These are phyloP conservation scores for Tricholoma saponaceum DNA, from an alignment of 768 basidiomycete genomes.

Conservation along the genomic window DNA sequence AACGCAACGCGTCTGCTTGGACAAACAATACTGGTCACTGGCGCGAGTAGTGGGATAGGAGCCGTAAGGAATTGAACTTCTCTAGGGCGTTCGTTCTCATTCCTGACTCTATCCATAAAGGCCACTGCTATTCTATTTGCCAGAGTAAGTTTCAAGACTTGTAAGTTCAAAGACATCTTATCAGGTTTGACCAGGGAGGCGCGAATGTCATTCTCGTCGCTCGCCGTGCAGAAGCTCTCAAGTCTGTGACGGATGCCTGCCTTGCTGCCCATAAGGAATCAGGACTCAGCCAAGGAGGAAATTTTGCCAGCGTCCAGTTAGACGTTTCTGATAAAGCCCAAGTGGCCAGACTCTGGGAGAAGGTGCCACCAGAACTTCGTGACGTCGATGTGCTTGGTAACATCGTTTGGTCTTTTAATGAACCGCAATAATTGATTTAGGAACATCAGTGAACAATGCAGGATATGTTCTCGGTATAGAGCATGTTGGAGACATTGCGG, in stretches of 20 bases:
- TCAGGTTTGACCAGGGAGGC: slow-evolving; percentile 52
- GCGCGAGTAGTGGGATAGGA: slow-evolving; percentile 88
- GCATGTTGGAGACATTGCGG: slow-evolving; percentile 75
- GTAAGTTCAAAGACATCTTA: not conserved
- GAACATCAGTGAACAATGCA: slow-evolving; percentile 53
- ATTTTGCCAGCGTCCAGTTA: slow-evolving; percentile 64
- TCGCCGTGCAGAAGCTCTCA: slow-evolving; percentile 69
- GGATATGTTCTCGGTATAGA: slow-evolving; percentile 90
- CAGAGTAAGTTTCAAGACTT: slow-evolving; percentile 45
- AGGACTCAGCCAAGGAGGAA: slow-evolving; percentile 72
- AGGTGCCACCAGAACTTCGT: slow-evolving; percentile 65
- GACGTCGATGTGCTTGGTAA: slow-evolving; percentile 81
- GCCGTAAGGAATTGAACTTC: slow-evolving; percentile 50
- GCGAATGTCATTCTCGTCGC: slow-evolving; percentile 86
- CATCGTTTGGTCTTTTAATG: slow-evolving; percentile 12
- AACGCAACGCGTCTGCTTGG: slow-evolving; percentile 74
- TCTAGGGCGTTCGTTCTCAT: not conserved
- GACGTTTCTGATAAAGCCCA: slow-evolving; percentile 80
- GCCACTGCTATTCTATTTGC: slow-evolving; percentile 88
- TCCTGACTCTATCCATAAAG: slow-evolving; percentile 31
- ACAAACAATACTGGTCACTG: slow-evolving; percentile 86
- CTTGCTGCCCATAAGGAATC: slow-evolving; percentile 66
- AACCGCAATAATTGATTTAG: slow-evolving; percentile 1
- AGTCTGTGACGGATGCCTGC: slow-evolving; percentile 66
- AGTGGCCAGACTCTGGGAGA: slow-evolving; percentile 64